Conservation (phyloP, 2,329 filamentous ascomycete species). For the Colletotrichum melonis region DNA sequence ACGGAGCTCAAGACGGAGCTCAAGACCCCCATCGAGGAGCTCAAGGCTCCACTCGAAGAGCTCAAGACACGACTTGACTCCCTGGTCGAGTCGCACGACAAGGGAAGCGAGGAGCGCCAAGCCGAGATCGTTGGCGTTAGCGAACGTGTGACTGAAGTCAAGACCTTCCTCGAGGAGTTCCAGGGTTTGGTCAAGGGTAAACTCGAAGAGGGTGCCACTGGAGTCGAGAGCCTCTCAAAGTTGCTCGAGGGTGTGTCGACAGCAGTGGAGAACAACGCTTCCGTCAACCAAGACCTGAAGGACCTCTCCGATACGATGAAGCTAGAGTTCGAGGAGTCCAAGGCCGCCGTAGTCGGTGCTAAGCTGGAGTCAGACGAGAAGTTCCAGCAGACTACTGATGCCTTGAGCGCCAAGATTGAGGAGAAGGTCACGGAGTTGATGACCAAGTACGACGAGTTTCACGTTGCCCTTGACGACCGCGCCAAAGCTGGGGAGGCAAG, state of each 20-base stretch:
- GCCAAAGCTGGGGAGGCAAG: constrained; percentile 79
- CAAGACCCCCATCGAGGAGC: constrained; percentile 62
- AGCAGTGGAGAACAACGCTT: constrained; percentile 67
- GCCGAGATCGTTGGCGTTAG: constrained; percentile 83
- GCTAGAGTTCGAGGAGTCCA: constrained; percentile 87
- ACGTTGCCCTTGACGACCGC: constrained; percentile 78
- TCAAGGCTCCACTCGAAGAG: constrained; percentile 70
- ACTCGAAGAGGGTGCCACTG: constrained; percentile 79
- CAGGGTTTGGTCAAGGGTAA: constrained; percentile 81
- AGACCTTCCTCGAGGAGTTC: constrained; percentile 80
- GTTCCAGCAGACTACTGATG: constrained; percentile 68
- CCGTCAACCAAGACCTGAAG: constrained; percentile 71
- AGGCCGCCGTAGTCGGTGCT: constrained; percentile 80
- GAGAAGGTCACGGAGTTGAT: constrained; percentile 81
- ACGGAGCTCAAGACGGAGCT: constrained; percentile 8
- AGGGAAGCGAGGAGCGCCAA: constrained; percentile 86
- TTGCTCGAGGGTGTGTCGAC: constrained; percentile 75
- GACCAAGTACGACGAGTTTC: constrained; percentile 88
- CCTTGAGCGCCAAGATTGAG: constrained; percentile 66
- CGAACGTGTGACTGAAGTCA: constrained; percentile 83
- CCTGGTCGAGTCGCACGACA: constrained; percentile 79
- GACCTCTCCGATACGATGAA: constrained; percentile 82
- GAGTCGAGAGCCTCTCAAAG: constrained; percentile 79
- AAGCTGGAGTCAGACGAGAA: constrained; percentile 89
- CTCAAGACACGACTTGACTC: constrained; percentile 69